These are phyloP conservation scores for Coemansia nantahalensis DNA, from an alignment of 192 early-diverging fungal species.

Conservation along the genomic window DNA sequence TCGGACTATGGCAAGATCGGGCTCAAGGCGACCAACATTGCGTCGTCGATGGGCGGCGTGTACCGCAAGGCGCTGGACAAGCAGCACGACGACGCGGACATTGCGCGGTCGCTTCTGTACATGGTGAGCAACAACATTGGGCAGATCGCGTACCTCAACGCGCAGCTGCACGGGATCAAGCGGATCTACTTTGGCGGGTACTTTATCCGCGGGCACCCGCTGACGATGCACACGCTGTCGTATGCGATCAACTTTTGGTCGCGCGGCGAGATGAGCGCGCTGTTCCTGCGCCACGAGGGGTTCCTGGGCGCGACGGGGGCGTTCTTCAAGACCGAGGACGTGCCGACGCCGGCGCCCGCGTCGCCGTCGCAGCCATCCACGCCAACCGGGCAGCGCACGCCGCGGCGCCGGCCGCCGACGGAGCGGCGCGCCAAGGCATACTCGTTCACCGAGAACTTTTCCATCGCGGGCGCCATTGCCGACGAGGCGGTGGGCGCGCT, in stretches of 20 bases:
- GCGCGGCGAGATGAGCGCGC: conserved; percentile 87
- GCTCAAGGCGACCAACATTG: conserved; percentile 89
- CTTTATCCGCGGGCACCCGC: conserved; percentile 95
- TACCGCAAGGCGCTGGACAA: conserved; percentile 78
- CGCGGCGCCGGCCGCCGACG: background rate
- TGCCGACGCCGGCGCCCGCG: background rate
- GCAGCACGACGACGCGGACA: conserved; percentile 73
- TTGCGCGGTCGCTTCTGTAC: conserved; percentile 86
- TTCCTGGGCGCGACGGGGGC: conserved; percentile 95
- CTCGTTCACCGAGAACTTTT: conserved; percentile 88
- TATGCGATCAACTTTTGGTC: conserved; percentile 99
- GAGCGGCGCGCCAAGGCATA: conserved; percentile 22
- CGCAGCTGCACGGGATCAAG: conserved; percentile 82
- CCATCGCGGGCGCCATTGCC: conserved; percentile 58
- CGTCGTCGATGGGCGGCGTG: conserved; percentile 94
- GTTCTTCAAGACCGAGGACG: conserved; percentile 13
- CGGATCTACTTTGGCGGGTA: conserved; percentile 97
- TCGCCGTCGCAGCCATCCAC: background rate
- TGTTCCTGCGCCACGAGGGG: conserved; percentile 97
- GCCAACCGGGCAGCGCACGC: background rate
- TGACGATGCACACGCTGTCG: conserved; percentile 96
- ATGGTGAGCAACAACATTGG: conserved; percentile 99
- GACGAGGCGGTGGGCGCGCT: conserved; percentile 56
- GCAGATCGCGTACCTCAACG: conserved; percentile 97
- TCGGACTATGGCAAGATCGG: conserved; percentile 89